A percentile compares a stretch with the other conserved stretches of the same genome.
These are phyloP conservation scores for Pyricularia pennisetigena DNA, from an alignment of 2,329 filamentous ascomycete genomes.

Conservation along the genomic window DNA sequence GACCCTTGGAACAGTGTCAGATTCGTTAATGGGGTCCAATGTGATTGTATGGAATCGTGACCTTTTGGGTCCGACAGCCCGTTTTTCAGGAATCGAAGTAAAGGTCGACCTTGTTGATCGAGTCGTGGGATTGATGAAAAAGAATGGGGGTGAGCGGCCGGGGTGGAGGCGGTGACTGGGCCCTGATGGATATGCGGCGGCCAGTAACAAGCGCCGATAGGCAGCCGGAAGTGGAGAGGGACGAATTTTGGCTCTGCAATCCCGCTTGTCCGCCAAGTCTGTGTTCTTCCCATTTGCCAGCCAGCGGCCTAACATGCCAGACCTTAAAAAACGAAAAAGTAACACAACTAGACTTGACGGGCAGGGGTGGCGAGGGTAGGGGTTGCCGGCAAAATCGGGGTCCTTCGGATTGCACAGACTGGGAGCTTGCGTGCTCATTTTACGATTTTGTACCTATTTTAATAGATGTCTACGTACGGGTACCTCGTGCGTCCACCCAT, in stretches of 20 bases:
- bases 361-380: background rate
- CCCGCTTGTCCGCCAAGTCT: conserved; percentile 3
- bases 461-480: background rate
- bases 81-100: background rate
- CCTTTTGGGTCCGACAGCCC: background rate
- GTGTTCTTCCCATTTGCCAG: background rate
- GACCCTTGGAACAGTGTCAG: background rate
- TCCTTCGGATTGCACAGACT: background rate
- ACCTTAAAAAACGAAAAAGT: background rate
- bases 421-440: background rate
- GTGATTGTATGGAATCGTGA: background rate
- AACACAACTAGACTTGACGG: background rate
- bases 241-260: background rate
- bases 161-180: conserved; percentile 1
- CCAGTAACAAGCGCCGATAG: background rate
- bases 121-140: background rate
- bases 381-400: background rate
- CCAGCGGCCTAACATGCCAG: background rate
- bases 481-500: background rate
- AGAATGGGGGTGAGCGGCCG: conserved; percentile 2
- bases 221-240: background rate
- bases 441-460: background rate
- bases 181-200: background rate
- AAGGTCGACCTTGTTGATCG: background rate
- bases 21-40: background rate